Percentiles rank a stretch among this genome's conserved stretches.
Evolutionary conservation across 306 rosid genomes (phyloP).

Genomic region (Betula pendula): DNA sequence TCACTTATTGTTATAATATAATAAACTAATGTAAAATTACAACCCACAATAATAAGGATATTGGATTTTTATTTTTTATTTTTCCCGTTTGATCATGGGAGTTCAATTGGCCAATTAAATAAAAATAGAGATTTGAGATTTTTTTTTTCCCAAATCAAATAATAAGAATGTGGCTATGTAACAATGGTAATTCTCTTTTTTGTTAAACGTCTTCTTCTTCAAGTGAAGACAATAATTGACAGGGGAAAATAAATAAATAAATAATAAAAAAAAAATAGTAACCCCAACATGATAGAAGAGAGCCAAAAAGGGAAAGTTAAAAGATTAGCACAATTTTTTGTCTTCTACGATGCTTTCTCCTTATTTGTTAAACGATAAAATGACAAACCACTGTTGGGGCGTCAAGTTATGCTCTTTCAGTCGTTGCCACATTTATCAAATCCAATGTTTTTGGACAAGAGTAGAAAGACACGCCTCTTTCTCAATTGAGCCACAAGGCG

Average conservation of each 20-base stretch:
- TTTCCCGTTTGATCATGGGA: too few species aligned
- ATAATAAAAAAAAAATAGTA: neutral
- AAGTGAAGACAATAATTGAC: neutral
- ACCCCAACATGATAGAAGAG: neutral
- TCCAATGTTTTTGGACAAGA: neutral
- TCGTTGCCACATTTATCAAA: neutral
- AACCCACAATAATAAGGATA: too few species aligned
- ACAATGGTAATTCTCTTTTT: neutral
- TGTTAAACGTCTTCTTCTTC: neutral
- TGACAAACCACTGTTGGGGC: neutral
- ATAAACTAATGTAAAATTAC: too few species aligned
- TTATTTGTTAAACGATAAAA: neutral
- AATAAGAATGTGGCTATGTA: neutral
- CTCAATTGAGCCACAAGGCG: too few species aligned
- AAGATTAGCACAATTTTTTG: neutral
- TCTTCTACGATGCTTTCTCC: neutral
- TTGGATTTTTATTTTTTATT: too few species aligned
- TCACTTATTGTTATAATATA: too few species aligned
- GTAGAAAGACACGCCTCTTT: neutral
- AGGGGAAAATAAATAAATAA: neutral
- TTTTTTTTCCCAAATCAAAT: too few species aligned
- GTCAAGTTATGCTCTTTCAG: neutral
- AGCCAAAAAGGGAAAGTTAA: neutral
- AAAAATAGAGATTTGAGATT: too few species aligned
- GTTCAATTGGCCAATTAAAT: too few species aligned